Percentiles rank a stretch among this genome's conserved stretches.
phyloP scores from a whole-genome alignment of 2,329 filamentous ascomycete genomes.

The Fusarium tanahbumbuense region DNA sequence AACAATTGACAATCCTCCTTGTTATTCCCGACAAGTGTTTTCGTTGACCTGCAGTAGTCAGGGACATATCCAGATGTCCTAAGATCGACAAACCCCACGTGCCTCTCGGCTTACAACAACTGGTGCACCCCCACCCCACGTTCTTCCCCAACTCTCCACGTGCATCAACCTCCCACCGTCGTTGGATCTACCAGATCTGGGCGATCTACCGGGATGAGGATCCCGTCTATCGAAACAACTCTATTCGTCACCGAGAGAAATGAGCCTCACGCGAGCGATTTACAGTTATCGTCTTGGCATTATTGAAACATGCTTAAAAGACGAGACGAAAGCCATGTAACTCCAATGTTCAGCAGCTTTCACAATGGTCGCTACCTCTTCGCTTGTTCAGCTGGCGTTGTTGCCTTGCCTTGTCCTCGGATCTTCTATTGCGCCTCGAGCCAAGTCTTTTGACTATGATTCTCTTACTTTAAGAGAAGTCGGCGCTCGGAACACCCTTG shows the following conservation, averaged over 20 bases:
- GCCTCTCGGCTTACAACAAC: conserved; percentile 2
- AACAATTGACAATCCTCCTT: not conserved
- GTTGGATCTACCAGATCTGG: conserved; percentile 37
- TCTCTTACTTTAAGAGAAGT: conserved; percentile 51
- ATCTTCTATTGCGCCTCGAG: conserved; percentile 22
- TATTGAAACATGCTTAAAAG: conserved; percentile 32
- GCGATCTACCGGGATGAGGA: conserved; percentile 11
- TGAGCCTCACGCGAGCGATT: conserved; percentile 28
- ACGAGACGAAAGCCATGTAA: conserved; percentile 10
- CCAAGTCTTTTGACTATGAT: conserved; percentile 44
- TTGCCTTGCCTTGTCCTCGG: conserved; percentile 33
- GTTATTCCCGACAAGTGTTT: not conserved
- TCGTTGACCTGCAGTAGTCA: not conserved
- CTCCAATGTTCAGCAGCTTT: not conserved
- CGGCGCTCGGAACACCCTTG: conserved; percentile 54
- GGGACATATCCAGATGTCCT: not conserved
- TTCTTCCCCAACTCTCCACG: conserved; percentile 32
- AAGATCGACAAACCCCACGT: conserved; percentile 31
- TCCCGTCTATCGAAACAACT: conserved; percentile 6
- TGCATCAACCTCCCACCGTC: conserved; percentile 18
- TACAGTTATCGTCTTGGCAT: conserved; percentile 8
- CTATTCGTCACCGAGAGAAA: conserved; percentile 40
- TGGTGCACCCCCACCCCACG: not conserved
- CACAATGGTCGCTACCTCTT: conserved; percentile 34
- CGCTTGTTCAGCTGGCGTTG: conserved; percentile 35